phyloP scores from a whole-genome alignment of 495 filamentous ascomycete species.

The Daldinia childiae region DNA sequence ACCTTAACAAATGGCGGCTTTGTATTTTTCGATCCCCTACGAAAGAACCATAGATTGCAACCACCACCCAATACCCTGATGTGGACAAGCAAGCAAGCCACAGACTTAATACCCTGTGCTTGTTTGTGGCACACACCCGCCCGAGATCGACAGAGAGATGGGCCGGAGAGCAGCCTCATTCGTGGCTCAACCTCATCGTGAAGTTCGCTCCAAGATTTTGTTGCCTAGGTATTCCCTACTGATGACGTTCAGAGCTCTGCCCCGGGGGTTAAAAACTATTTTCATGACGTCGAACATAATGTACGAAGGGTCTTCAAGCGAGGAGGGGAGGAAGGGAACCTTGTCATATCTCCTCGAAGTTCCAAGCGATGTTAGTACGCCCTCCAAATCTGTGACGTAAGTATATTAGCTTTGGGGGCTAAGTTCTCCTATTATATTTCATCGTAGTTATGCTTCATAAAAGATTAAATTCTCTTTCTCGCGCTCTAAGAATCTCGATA shows the following conservation, averaged over 20 bases:
- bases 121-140: constrained; percentile 21
- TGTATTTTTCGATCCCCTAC: background rate
- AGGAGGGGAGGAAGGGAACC: background rate
- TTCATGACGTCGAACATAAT: constrained; percentile 45
- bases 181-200: constrained; percentile 40
- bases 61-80: background rate
- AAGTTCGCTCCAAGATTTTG: constrained; percentile 19
- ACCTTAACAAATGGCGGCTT: constrained; percentile 16
- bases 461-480: constrained; percentile 17
- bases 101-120: constrained; percentile 18
- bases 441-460: constrained; percentile 29
- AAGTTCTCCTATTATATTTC: background rate
- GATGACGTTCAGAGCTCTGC: constrained; percentile 40
- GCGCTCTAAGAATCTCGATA: background rate
- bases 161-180: constrained; percentile 31
- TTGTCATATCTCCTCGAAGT: background rate
- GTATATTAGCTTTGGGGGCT: background rate
- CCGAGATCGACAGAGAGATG: constrained; percentile 25
- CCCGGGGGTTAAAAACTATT: background rate
- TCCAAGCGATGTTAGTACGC: background rate
- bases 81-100: constrained; percentile 30
- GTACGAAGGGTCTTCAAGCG: constrained; percentile 21
- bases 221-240: constrained; percentile 38
- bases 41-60: background rate
- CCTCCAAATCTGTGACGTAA: constrained; percentile 33